Evolutionary conservation across 2,329 filamentous ascomycete genomes (phyloP).

Genomic region (Alternaria sp.): DNA sequence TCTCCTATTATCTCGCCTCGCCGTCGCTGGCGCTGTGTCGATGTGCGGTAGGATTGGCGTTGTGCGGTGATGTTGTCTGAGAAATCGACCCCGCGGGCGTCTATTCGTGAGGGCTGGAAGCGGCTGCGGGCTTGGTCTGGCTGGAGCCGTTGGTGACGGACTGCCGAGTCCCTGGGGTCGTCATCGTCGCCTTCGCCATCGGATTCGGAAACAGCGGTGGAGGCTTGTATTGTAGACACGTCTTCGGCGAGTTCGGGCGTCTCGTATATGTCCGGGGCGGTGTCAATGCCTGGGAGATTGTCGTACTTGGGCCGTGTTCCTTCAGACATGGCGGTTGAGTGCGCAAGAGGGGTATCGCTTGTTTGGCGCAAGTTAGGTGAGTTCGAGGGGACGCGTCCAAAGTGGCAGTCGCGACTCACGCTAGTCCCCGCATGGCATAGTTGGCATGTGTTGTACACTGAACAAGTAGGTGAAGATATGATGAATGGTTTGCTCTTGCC

Average conservation of each 20-base stretch:
- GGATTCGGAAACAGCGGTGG: slow-evolving; percentile 50
- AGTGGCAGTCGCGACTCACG: slow-evolving; percentile 27
- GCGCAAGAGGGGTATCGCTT: slow-evolving; percentile 9
- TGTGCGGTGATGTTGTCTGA: slow-evolving; percentile 87
- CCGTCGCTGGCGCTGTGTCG: slow-evolving; percentile 70
- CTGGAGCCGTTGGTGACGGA: slow-evolving; percentile 79
- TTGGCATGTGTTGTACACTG: not conserved
- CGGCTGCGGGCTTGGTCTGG: slow-evolving; percentile 80
- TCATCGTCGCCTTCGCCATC: slow-evolving; percentile 65
- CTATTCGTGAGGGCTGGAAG: slow-evolving; percentile 78
- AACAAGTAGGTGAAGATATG: not conserved
- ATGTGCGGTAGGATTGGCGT: slow-evolving; percentile 78
- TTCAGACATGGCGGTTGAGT: slow-evolving; percentile 38
- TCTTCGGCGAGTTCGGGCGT: slow-evolving; percentile 93
- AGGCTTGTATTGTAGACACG: slow-evolving; percentile 76
- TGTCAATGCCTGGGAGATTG: slow-evolving; percentile 70
- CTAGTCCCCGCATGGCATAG: slow-evolving; percentile 14
- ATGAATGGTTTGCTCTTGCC: not conserved
- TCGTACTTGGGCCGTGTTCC: slow-evolving; percentile 46
- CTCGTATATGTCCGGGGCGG: slow-evolving; percentile 94
- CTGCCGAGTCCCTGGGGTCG: slow-evolving; percentile 51
- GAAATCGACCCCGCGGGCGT: slow-evolving; percentile 83
- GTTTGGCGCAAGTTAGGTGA: slow-evolving; percentile 16
- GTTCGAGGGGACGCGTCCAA: slow-evolving; percentile 27
- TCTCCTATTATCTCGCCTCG: slow-evolving; percentile 73